Percentiles rank a stretch among this genome's conserved stretches.
phyloP scores from a whole-genome alignment of 2,329 filamentous ascomycete genomes.

The Talaromyces sp. region DNA sequence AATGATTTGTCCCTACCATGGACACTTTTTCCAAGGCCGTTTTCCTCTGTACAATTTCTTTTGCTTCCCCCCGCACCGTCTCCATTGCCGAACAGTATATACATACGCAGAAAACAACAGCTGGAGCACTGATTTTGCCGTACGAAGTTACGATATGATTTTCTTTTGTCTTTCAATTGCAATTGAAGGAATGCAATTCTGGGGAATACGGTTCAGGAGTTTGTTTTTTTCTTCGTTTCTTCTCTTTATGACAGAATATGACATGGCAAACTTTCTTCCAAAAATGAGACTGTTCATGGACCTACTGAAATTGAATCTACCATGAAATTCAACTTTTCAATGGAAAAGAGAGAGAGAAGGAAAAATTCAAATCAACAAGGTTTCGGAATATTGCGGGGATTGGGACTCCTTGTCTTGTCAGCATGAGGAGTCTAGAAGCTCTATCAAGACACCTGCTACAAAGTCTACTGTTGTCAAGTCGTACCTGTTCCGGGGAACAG shows the following conservation, averaged over 20 bases:
- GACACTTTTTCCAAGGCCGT: not conserved
- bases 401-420: not conserved
- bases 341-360: not conserved
- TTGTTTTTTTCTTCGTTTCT: slow-evolving; percentile 19
- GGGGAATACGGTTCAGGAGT: slow-evolving; percentile 16
- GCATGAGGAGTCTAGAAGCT: not conserved
- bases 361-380: not conserved
- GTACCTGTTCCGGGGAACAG: not conserved
- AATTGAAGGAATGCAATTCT: slow-evolving; percentile 2
- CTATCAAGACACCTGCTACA: not conserved
- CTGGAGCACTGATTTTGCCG: not conserved
- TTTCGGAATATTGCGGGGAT: not conserved
- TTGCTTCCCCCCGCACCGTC: slow-evolving; percentile 17
- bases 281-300: not conserved
- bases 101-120: not conserved
- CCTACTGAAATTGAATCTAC: slow-evolving; percentile 6
- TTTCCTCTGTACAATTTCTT: slow-evolving; percentile 21
- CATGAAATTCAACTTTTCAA: not conserved
- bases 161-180: not conserved
- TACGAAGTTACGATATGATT: not conserved
- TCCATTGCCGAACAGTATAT: not conserved
- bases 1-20: not conserved
- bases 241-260: slow-evolving; percentile 3
- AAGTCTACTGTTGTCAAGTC: not conserved
- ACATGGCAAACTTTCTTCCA: not conserved